Evolutionary conservation across 148 eudicot genomes (phyloP).

Genomic region (Dianthus caryophyllus): DNA sequence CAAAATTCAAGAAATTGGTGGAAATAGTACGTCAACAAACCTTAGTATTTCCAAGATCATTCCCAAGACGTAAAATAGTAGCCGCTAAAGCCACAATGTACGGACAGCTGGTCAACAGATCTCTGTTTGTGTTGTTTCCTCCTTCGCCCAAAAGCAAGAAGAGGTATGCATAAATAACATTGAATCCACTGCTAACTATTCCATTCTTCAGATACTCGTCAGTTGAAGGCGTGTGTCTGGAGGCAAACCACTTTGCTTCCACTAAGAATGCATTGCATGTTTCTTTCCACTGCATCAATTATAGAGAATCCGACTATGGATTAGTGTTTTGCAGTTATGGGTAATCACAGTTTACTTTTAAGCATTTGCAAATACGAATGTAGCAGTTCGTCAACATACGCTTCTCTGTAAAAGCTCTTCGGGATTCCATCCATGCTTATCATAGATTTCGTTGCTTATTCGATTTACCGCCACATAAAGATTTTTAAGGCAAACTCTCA

Average conservation of each 20-base stretch:
- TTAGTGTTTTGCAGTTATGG: background rate
- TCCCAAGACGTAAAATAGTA: slow-evolving; percentile 63
- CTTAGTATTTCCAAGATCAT: slow-evolving; percentile 61
- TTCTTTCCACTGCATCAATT: slow-evolving; percentile 23
- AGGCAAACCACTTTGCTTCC: slow-evolving; percentile 65
- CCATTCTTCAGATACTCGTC: slow-evolving; percentile 53
- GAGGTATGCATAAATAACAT: slow-evolving; percentile 33
- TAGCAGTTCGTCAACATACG: slow-evolving; percentile 25
- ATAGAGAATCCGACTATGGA: background rate
- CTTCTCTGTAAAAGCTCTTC: slow-evolving; percentile 24
- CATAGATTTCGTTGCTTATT: slow-evolving; percentile 33
- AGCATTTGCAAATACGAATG: background rate
- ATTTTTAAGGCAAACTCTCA: slow-evolving; percentile 44
- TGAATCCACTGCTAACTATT: slow-evolving; percentile 42
- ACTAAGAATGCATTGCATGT: slow-evolving; percentile 53
- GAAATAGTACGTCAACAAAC: slow-evolving; percentile 17
- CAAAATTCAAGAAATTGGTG: too few relatives aligned
- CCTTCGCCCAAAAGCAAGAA: slow-evolving; percentile 52
- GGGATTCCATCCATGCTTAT: slow-evolving; percentile 44
- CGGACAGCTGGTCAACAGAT: slow-evolving; percentile 20
- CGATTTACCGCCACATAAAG: slow-evolving; percentile 38
- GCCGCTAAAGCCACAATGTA: slow-evolving; percentile 34
- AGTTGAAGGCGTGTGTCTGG: slow-evolving; percentile 35
- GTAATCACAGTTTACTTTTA: background rate
- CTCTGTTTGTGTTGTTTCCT: slow-evolving; percentile 1